phyloP scores from a whole-genome alignment of 805 yeast species.

The Wickerhamiella cacticola region DNA sequence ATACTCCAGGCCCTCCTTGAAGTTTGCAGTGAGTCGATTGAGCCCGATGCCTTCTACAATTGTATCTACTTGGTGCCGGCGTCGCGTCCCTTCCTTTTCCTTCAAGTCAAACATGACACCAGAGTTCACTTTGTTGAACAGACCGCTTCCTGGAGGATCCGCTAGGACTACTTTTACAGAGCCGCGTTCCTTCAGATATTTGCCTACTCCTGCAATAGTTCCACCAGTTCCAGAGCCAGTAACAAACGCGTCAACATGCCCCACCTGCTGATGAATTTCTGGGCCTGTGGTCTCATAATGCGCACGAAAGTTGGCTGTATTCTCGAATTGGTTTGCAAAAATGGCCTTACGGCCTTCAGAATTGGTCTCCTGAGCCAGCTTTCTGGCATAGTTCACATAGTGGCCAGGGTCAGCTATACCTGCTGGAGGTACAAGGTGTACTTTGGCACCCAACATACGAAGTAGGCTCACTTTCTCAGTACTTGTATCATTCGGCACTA shows the following conservation, averaged over 20 bases:
- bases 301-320: conserved; percentile 75
- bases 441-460: conserved; percentile 62
- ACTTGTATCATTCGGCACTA: conserved; percentile 88
- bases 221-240: conserved; percentile 97
- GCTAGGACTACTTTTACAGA: conserved; percentile 49
- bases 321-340: conserved; percentile 94
- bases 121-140: conserved; percentile 66
- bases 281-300: conserved; percentile 86
- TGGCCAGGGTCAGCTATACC: conserved; percentile 88
- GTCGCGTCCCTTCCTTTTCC: conserved; percentile 84
- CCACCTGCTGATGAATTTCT: conserved; percentile 71
- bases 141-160: conserved; percentile 94
- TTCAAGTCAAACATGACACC: conserved; percentile 90
- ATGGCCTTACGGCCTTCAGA: conserved; percentile 44
- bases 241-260: conserved; percentile 59
- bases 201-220: conserved; percentile 84
- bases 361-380: conserved; percentile 43
- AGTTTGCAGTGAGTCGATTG: conserved; percentile 74
- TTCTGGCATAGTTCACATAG: conserved; percentile 77
- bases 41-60: conserved; percentile 88
- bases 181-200: conserved; percentile 45
- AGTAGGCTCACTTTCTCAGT: conserved; percentile 66
- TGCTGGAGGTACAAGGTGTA: conserved; percentile 86
- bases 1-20: conserved; percentile 51
- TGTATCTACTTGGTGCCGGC: conserved; percentile 95